A percentile compares a stretch with the other conserved stretches of the same genome.
Evolutionary conservation across 805 yeast species (phyloP).

Genomic region (Phaffomyces antillensis): DNA sequence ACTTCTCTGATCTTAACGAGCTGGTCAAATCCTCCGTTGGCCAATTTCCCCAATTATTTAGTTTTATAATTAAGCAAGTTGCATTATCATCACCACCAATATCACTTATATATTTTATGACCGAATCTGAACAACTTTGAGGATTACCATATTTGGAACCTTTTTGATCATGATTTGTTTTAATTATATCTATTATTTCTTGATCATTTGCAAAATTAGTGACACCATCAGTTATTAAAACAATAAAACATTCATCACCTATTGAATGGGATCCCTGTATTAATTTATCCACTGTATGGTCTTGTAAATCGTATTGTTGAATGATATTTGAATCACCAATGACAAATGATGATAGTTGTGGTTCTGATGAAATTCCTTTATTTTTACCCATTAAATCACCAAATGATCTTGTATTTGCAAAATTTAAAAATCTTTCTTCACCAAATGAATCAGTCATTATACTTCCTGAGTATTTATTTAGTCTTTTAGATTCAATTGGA

Average conservation of each 20-base stretch:
- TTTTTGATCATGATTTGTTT: slow-evolving; percentile 50
- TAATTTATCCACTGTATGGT: slow-evolving; percentile 19
- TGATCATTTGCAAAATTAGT: slow-evolving; percentile 78
- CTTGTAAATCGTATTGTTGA: slow-evolving; percentile 12
- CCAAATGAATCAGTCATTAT: slow-evolving; percentile 87
- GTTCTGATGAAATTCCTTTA: slow-evolving; percentile 87
- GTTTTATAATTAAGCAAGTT: slow-evolving; percentile 75
- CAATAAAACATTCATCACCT: slow-evolving; percentile 79
- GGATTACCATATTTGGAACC: slow-evolving; percentile 63
- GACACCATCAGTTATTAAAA: slow-evolving; percentile 82
- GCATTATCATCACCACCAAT: slow-evolving; percentile 94
- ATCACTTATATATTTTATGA: slow-evolving; percentile 74
- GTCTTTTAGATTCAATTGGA: slow-evolving; percentile 65
- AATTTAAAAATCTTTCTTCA: slow-evolving; percentile 70
- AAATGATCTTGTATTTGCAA: slow-evolving; percentile 90
- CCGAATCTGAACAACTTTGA: slow-evolving; percentile 78
- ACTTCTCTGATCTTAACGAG: slow-evolving; percentile 61
- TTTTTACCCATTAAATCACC: slow-evolving; percentile 81
- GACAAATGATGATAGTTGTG: slow-evolving; percentile 66
- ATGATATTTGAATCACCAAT: slow-evolving; percentile 54
- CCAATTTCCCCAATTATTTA: slow-evolving; percentile 95
- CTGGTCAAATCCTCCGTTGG: slow-evolving; percentile 81
- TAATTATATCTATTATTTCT: slow-evolving; percentile 82
- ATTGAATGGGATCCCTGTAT: slow-evolving; percentile 24
- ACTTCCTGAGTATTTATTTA: slow-evolving; percentile 56